These are phyloP conservation scores for Calonectria leucothoes DNA, from an alignment of 2,329 filamentous ascomycete species.

Conservation along the genomic window DNA sequence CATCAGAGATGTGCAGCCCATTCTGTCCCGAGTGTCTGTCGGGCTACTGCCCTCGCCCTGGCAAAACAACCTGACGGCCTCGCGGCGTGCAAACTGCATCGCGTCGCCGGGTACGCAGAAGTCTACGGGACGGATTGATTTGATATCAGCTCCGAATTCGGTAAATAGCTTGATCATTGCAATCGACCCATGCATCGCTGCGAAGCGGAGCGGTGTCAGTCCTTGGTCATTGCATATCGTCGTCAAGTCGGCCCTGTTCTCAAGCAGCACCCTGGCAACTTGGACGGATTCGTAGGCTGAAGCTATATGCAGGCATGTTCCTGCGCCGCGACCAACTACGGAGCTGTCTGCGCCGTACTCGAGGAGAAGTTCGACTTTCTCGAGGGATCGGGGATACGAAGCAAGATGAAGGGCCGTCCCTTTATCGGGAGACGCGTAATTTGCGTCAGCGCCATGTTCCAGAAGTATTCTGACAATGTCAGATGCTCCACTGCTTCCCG, in stretches of 20 bases:
- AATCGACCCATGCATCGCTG: not conserved
- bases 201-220: not conserved
- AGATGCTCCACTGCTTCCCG: not conserved
- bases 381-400: not conserved
- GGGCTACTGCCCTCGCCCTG: no score
- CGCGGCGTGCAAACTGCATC: not conserved
- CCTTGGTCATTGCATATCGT: not conserved
- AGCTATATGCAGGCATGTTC: not conserved
- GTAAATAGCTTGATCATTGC: not conserved
- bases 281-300: not conserved
- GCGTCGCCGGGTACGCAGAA: not conserved
- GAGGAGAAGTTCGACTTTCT: not conserved
- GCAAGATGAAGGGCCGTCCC: not conserved
- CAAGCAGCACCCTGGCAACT: not conserved
- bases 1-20: no score
- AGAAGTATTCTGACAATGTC: not conserved
- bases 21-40: no score
- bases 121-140: not conserved
- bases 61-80: not conserved
- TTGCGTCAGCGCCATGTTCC: not conserved
- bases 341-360: not conserved
- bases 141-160: not conserved
- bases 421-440: not conserved
- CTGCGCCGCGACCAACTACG: not conserved
- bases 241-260: not conserved